Percentiles rank a stretch among this genome's conserved stretches.
Evolutionary conservation across 148 eudicot genomes (phyloP).

Genomic region (Camellia japonica): DNA sequence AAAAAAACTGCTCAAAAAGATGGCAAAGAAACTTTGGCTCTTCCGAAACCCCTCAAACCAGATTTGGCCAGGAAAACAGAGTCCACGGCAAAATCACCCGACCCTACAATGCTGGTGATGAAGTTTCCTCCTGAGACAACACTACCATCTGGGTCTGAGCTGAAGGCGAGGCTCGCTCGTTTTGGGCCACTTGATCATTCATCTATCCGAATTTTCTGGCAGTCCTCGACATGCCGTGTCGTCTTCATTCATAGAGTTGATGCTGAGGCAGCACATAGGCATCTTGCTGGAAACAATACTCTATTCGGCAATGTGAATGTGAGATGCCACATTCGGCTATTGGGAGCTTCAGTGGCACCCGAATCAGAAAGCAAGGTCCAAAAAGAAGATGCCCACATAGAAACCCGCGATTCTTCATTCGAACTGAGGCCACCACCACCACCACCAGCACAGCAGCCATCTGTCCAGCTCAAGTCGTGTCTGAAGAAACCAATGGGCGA

Average conservation of each 20-base stretch:
- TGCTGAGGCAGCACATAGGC: constrained; percentile 56
- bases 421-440: constrained; percentile 25
- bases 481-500: constrained; percentile 70
- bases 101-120: constrained; percentile 70
- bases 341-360: constrained; percentile 22
- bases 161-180: constrained; percentile 81
- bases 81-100: constrained; percentile 36
- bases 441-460: neutral
- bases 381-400: constrained; percentile 32
- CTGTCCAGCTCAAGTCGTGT: constrained; percentile 55
- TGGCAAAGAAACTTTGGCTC: constrained; percentile 36
- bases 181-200: constrained; percentile 75
- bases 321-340: constrained; percentile 36
- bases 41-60: constrained; percentile 24
- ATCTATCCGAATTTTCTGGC: constrained; percentile 63
- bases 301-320: constrained; percentile 55
- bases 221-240: constrained; percentile 57
- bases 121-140: constrained; percentile 59
- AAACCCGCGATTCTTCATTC: constrained; percentile 25
- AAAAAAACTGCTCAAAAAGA: constrained; percentile 47
- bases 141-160: constrained; percentile 67
- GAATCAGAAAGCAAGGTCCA: constrained; percentile 28
- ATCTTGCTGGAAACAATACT: constrained; percentile 42
- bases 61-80: constrained; percentile 38
- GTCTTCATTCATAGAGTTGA: constrained; percentile 54